phyloP scores from a whole-genome alignment of 768 basidiomycete species.

The Termitomyces sp. region DNA sequence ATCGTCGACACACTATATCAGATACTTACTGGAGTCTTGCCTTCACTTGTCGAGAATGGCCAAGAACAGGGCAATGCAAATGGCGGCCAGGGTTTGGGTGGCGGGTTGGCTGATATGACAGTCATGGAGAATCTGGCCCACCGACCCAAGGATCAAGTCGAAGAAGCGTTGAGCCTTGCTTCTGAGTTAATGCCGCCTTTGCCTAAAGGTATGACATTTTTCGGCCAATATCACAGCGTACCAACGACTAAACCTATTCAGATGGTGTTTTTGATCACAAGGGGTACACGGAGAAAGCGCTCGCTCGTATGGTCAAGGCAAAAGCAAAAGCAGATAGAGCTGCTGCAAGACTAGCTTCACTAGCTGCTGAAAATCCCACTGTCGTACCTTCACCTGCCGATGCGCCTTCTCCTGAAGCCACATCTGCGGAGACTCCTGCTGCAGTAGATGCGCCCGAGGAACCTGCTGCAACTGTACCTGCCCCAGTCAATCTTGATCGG shows the following conservation, averaged over 20 bases:
- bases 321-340: conserved; percentile 82
- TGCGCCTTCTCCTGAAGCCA: conserved; percentile 27
- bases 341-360: conserved; percentile 58
- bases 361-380: conserved; percentile 16
- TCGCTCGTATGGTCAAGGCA: conserved; percentile 73
- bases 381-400: conserved; percentile 18
- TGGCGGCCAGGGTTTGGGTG: conserved; percentile 78
- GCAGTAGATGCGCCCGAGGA: conserved; percentile 38
- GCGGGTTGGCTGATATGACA: conserved; percentile 92
- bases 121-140: conserved; percentile 98
- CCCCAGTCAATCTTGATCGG: conserved; percentile 49
- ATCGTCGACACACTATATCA: conserved; percentile 93
- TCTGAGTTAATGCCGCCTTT: conserved; percentile 92
- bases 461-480: conserved; percentile 30
- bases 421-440: conserved; percentile 32
- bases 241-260: conserved; percentile 27
- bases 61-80: conserved; percentile 61
- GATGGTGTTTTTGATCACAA: conserved; percentile 97
- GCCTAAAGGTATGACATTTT: conserved; percentile 67
- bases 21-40: conserved; percentile 91
- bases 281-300: conserved; percentile 82
- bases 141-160: conserved; percentile 94
- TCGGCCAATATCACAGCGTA: not conserved
- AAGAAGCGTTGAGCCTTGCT: conserved; percentile 86
- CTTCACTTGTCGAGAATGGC: conserved; percentile 54